Percentiles rank a stretch among this genome's conserved stretches.
Conservation (phyloP, 2,329 filamentous ascomycete species). For the Aspergillus versicolor region DNA sequence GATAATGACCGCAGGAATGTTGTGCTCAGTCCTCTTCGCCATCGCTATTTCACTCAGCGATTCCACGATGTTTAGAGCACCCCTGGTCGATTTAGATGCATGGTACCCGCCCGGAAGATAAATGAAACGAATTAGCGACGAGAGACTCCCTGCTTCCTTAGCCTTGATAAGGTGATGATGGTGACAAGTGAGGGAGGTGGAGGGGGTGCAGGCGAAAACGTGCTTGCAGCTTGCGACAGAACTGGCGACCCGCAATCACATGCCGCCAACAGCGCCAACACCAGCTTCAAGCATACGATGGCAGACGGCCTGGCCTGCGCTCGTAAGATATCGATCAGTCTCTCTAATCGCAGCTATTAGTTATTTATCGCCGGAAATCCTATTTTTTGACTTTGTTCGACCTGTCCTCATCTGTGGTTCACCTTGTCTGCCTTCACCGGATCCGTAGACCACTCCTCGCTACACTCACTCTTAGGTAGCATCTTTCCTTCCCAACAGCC, state of each 20-base stretch:
- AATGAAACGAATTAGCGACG: slow-evolving; percentile 6
- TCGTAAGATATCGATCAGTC: slow-evolving; percentile 5
- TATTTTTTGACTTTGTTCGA: slow-evolving; percentile 12
- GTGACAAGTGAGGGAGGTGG: not conserved
- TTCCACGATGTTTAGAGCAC: slow-evolving; percentile 6
- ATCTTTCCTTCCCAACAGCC: slow-evolving; percentile 3
- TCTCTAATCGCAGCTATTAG: slow-evolving; percentile 11
- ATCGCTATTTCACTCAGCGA: slow-evolving; percentile 3
- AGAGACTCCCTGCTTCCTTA: slow-evolving; percentile 4
- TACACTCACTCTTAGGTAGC: slow-evolving; percentile 6
- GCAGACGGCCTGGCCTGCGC: not conserved
- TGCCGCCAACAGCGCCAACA: slow-evolving; percentile 17
- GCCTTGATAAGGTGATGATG: slow-evolving; percentile 4
- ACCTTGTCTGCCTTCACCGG: slow-evolving; percentile 5
- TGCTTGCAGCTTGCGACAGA: slow-evolving; percentile 9
- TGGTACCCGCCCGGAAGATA: slow-evolving; percentile 5
- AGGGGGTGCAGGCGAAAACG: not conserved
- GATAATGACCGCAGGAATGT: not conserved
- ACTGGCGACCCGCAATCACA: slow-evolving; percentile 22
- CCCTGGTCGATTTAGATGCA: slow-evolving; percentile 18
- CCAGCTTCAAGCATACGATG: slow-evolving; percentile 13
- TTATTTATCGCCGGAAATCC: slow-evolving; percentile 7
- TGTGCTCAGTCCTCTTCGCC: slow-evolving; percentile 12
- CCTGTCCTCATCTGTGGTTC: slow-evolving; percentile 15
- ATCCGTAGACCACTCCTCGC: slow-evolving; percentile 5